Evolutionary conservation across 805 yeast species (phyloP).

Genomic region (Zygosaccharomyces kombuchaensis): DNA sequence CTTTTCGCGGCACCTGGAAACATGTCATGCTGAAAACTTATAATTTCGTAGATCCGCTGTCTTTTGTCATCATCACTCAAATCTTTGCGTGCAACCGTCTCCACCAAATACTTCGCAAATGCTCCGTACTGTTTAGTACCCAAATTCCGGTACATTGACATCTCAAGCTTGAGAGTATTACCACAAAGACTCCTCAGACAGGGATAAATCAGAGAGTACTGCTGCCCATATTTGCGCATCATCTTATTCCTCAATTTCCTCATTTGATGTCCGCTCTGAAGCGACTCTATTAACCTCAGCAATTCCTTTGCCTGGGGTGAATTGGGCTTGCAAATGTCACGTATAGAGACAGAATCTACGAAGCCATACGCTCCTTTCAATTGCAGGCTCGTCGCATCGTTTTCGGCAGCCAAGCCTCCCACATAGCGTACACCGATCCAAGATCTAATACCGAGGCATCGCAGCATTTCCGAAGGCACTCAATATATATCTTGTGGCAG

Average conservation of each 20-base stretch:
- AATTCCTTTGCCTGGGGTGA: conserved; percentile 8
- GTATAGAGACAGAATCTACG: background rate
- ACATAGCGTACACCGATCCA: background rate
- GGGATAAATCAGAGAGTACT: conserved; percentile 8
- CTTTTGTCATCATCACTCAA: conserved; percentile 10
- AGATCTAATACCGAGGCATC: background rate
- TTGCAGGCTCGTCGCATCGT: background rate
- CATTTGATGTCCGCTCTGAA: conserved; percentile 11
- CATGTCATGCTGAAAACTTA: conserved; percentile 19
- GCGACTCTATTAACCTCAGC: conserved; percentile 1
- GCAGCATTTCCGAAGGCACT: conserved; percentile 1
- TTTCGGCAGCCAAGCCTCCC: background rate
- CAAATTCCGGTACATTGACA: conserved; percentile 14
- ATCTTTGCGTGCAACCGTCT: conserved; percentile 4
- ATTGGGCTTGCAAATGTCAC: conserved; percentile 3
- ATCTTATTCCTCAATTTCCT: conserved; percentile 18
- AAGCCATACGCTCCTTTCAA: conserved; percentile 2
- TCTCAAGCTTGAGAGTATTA: conserved; percentile 9
- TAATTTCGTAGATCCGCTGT: conserved; percentile 17
- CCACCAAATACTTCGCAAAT: conserved; percentile 8
- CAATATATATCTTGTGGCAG: background rate
- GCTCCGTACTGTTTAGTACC: conserved; percentile 15
- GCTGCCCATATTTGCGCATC: conserved; percentile 6
- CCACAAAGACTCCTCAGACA: conserved; percentile 3
- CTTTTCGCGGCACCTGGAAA: conserved; percentile 14